Evolutionary conservation across 805 yeast genomes (phyloP).

Genomic region (Lachancea meyersii): DNA sequence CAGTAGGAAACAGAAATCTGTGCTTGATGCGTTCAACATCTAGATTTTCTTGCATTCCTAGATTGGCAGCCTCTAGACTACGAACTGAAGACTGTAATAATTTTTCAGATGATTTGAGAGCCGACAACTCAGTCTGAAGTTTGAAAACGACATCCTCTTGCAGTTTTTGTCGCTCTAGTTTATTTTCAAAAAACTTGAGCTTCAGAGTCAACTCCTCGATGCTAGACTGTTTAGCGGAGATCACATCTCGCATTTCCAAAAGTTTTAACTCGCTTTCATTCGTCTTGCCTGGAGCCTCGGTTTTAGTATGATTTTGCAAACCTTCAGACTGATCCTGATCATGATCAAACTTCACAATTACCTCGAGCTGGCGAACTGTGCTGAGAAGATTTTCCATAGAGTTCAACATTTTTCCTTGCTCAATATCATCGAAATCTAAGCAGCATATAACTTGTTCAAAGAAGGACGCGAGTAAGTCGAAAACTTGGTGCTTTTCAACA

Average conservation of each 20-base stretch:
- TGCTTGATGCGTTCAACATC: conserved; percentile 25
- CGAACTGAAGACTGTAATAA: conserved; percentile 10
- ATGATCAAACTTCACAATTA: neutral
- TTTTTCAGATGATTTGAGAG: conserved; percentile 22
- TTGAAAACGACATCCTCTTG: conserved; percentile 16
- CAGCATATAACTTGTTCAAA: neutral
- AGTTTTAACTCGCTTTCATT: neutral
- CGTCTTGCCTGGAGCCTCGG: neutral
- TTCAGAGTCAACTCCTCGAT: conserved; percentile 43
- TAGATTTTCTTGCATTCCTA: conserved; percentile 18
- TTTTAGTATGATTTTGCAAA: neutral
- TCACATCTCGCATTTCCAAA: neutral
- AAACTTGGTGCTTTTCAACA: neutral
- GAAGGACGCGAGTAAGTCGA: neutral
- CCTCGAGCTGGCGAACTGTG: neutral
- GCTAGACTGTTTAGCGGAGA: conserved; percentile 9
- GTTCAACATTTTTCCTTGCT: neutral
- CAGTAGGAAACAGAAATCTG: conserved; percentile 20
- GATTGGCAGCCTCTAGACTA: conserved; percentile 12
- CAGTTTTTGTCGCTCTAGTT: conserved; percentile 33
- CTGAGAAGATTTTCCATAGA: neutral
- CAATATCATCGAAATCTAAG: neutral
- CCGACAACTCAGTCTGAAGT: conserved; percentile 18
- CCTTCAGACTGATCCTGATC: neutral
- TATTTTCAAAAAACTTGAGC: conserved; percentile 40